Conservation (phyloP, 768 basidiomycete species). For the Pulveroboletus ravenelii region DNA sequence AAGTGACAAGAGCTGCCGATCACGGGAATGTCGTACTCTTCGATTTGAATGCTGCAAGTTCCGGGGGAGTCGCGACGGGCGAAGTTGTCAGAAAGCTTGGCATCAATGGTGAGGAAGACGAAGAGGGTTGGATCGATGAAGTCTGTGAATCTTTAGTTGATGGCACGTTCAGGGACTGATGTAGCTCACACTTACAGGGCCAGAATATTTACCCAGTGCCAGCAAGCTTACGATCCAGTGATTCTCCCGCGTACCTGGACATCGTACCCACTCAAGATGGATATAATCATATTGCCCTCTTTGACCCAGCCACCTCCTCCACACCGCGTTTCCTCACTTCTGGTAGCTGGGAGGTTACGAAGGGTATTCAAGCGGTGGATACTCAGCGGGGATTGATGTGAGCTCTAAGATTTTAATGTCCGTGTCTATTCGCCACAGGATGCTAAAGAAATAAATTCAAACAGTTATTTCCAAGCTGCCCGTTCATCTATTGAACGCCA, state of each 20-base stretch:
- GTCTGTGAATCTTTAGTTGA: slow-evolving; percentile 42
- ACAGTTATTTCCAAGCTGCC: slow-evolving; percentile 85
- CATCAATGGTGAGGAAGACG: slow-evolving; percentile 77
- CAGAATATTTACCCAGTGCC: slow-evolving; percentile 63
- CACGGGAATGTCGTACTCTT: slow-evolving; percentile 79
- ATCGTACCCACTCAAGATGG: slow-evolving; percentile 79
- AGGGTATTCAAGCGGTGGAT: slow-evolving; percentile 70
- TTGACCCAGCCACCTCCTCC: slow-evolving; percentile 65
- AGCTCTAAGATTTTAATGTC: slow-evolving; percentile 36
- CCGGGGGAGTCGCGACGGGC: slow-evolving; percentile 35
- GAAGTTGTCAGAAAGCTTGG: slow-evolving; percentile 74
- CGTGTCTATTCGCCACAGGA: slow-evolving; percentile 19
- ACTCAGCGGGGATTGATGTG: slow-evolving; percentile 64
- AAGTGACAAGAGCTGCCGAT: slow-evolving; percentile 80
- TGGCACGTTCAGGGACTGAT: slow-evolving; percentile 7
- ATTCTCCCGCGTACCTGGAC: slow-evolving; percentile 77
- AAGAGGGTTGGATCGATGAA: slow-evolving; percentile 91
- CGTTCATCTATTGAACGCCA: slow-evolving; percentile 81
- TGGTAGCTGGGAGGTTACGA: slow-evolving; percentile 88
- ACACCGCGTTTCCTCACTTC: slow-evolving; percentile 80
- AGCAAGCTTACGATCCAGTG: slow-evolving; percentile 35
- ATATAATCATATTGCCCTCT: slow-evolving; percentile 90
- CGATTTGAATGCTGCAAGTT: slow-evolving; percentile 38
- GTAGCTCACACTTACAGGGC: slow-evolving; percentile 35
- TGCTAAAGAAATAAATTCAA: slow-evolving; percentile 17